Evolutionary conservation across 345 rosid genomes (phyloP), one percentile per base, ranked within the genome.

Genomic region (Sonneratia caseolaris): DNA sequence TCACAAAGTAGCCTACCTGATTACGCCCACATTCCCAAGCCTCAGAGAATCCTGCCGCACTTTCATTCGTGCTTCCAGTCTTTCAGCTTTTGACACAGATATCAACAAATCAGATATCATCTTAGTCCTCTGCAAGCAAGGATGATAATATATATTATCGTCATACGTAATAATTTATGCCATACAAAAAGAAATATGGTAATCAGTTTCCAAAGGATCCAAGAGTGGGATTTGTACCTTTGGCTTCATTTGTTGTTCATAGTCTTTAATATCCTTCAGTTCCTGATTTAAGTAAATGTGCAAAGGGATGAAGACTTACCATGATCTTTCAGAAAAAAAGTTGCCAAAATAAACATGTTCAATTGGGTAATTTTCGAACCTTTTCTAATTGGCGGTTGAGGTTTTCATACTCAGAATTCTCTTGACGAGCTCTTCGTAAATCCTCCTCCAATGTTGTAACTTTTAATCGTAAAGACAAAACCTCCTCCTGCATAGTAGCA

Each of bases 51-150:
- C 98, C 76, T 96, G 97, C 71, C 92, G 91, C 69, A 96, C 91
- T 87, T 92, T 96, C 81, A 90, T 76, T 81, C 99, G 85, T 74
- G 99, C 97, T 88, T 92, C 99, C 74, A 89, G 96, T 80, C 99
- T 85, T 88, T 96, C 95, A 64, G 96, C 88, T 82, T 92, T 96
- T 67, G 99, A 96, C 75, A 92, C 93, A 35, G 99, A 87, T 84
- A 92, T 91, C 80, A 96, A 86, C 71, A 96, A 84, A 82, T 96
- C 99, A 53, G 96, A 92, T 79, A 96, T 86, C 69, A 89, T 83
- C 82, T 91, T 96, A 73, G 85, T 83, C 82, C 94, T 89, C 99
- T 96, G 90, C 86, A 85, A 51, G 70, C 51, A 81, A 68, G 72
- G 72, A 73, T 49, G 14, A 40, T 6, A 71, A 78, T 71, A 53